These are phyloP conservation scores for Leptographium lundbergii DNA, from an alignment of 2,329 filamentous ascomycete genomes.

Conservation along the genomic window DNA sequence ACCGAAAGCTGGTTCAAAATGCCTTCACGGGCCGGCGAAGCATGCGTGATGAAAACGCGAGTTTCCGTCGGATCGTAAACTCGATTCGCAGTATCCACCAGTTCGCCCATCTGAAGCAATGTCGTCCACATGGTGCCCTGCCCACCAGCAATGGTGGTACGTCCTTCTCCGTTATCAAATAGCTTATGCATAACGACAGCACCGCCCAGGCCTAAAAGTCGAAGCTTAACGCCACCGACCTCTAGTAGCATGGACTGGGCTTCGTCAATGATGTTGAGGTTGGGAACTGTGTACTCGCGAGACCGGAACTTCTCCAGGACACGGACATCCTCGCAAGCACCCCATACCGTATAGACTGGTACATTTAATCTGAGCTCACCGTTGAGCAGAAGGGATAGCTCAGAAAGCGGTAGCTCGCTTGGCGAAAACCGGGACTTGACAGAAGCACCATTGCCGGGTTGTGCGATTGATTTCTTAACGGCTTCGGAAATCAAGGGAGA, in stretches of 20 bases:
- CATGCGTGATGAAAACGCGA: constrained; percentile 90
- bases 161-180: constrained; percentile 95
- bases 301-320: constrained; percentile 96
- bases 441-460: constrained; percentile 51
- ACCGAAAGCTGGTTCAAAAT: constrained; percentile 96
- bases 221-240: constrained; percentile 88
- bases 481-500: constrained; percentile 81
- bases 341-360: constrained; percentile 97
- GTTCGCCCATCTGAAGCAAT: constrained; percentile 90
- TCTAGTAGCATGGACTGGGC: constrained; percentile 91
- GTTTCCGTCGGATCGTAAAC: constrained; percentile 98
- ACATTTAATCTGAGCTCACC: constrained; percentile 86
- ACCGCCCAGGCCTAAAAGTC: constrained; percentile 82
- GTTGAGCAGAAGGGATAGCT: constrained; percentile 78
- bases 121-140: constrained; percentile 99
- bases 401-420: constrained; percentile 78
- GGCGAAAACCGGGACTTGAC: constrained; percentile 78
- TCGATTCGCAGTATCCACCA: constrained; percentile 94
- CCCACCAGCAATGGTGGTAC: constrained; percentile 94
- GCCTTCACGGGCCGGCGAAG: constrained; percentile 89
- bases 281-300: constrained; percentile 93
- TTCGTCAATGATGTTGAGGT: constrained; percentile 97
- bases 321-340: constrained; percentile 94
- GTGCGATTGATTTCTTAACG: constrained; percentile 54
- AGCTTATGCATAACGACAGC: constrained; percentile 99